Evolutionary conservation across 2,329 filamentous ascomycete genomes (phyloP).

Genomic region (Torrubiella hemipterigena): DNA sequence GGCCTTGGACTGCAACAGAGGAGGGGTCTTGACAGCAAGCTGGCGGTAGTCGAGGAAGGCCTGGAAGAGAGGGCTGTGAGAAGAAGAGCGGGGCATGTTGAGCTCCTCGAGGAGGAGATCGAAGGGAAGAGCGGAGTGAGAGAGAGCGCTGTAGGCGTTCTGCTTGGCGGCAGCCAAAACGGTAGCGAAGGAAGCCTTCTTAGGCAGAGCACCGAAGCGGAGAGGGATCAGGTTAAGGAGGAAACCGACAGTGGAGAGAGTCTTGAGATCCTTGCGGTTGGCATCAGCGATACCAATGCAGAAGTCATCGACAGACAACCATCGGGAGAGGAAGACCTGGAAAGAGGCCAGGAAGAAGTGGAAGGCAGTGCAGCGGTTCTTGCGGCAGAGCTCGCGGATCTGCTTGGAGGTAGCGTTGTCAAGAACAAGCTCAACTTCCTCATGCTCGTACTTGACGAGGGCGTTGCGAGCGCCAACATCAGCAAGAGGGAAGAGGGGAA

Average conservation of each 20-base stretch:
- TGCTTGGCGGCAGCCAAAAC: slow-evolving; percentile 10
- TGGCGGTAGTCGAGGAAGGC: slow-evolving; percentile 33
- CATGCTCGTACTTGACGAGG: slow-evolving; percentile 7
- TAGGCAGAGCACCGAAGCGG: slow-evolving; percentile 15
- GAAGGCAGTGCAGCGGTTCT: slow-evolving; percentile 18
- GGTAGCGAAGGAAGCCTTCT: slow-evolving; percentile 11
- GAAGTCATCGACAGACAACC: slow-evolving; percentile 21
- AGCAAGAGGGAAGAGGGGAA: slow-evolving; percentile 10
- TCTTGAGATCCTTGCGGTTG: slow-evolving; percentile 10
- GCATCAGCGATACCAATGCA: slow-evolving; percentile 31
- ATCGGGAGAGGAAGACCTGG: slow-evolving; percentile 16
- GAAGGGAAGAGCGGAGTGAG: slow-evolving; percentile 30
- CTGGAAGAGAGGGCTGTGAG: slow-evolving; percentile 32
- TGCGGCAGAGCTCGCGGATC: slow-evolving; percentile 9
- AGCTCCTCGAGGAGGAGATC: slow-evolving; percentile 30
- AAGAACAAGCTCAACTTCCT: slow-evolving; percentile 6
- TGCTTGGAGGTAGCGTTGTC: slow-evolving; percentile 6
- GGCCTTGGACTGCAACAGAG: slow-evolving; percentile 11
- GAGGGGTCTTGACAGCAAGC: slow-evolving; percentile 13
- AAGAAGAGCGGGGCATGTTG: slow-evolving; percentile 22
- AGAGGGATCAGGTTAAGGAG: slow-evolving; percentile 32
- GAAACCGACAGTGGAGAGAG: slow-evolving; percentile 23
- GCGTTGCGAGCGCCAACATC: slow-evolving; percentile 5
- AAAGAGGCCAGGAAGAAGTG: slow-evolving; percentile 34
- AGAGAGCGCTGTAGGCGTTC: slow-evolving; percentile 19